phyloP scores from a whole-genome alignment of 768 basidiomycete genomes.

The Tulasnella sp. region DNA sequence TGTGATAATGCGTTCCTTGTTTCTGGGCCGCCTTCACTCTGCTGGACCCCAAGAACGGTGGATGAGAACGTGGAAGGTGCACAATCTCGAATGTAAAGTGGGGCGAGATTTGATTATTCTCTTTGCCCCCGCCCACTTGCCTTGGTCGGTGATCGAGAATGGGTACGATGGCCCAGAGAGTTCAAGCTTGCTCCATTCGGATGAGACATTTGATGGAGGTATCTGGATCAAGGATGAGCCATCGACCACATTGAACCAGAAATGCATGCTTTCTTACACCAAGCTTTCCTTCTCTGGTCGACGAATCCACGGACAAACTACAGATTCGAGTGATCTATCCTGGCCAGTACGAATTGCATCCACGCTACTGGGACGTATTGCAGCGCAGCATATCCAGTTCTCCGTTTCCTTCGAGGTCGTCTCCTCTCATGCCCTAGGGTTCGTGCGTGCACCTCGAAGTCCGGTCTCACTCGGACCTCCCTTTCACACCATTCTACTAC shows the following conservation, averaged over 20 bases:
- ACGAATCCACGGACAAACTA: neutral
- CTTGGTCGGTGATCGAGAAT: neutral
- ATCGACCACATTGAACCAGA: neutral
- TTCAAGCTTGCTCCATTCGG: neutral
- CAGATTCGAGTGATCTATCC: neutral
- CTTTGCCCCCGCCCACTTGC: neutral
- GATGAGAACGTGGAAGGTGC: neutral
- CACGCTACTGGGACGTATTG: neutral
- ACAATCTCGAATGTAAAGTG: neutral
- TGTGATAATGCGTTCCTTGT: conserved; percentile 11
- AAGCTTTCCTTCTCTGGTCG: neutral
- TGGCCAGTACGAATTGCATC: neutral
- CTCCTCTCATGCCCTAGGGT: conserved; percentile 1
- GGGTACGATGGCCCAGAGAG: neutral
- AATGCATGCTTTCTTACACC: neutral
- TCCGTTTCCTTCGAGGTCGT: neutral
- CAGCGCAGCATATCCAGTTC: neutral
- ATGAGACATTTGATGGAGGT: conserved; percentile 8
- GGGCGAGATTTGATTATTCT: conserved; percentile 7
- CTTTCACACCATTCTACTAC: neutral
- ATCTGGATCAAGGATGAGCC: neutral
- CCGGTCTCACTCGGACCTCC: conserved; percentile 9
- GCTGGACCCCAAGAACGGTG: neutral
- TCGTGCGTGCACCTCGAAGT: neutral
- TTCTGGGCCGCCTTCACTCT: neutral